Percentiles rank a stretch among this genome's conserved stretches.
Evolutionary conservation across 2,329 filamentous ascomycete genomes (phyloP).

Genomic region (Akanthomyces lecanii): DNA sequence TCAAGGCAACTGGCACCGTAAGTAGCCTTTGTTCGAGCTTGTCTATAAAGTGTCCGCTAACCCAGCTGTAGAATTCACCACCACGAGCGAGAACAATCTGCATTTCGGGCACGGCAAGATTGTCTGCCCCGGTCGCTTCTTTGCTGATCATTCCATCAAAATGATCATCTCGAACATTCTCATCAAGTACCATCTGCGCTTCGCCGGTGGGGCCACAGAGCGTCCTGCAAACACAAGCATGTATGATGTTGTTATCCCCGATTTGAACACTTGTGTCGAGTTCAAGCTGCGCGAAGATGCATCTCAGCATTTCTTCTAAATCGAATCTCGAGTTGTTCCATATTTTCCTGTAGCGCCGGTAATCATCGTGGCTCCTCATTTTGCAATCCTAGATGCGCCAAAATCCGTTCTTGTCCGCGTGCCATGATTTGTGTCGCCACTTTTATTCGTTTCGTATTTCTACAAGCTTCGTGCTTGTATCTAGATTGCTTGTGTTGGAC

Average conservation of each 20-base stretch:
- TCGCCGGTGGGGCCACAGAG: not conserved
- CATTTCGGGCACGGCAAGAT: slow-evolving; percentile 11
- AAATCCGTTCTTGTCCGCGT: not conserved
- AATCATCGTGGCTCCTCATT: too few species aligned
- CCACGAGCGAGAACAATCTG: slow-evolving; percentile 10
- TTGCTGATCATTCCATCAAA: slow-evolving; percentile 6
- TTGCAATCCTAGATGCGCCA: not conserved
- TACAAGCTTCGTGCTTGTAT: not conserved
- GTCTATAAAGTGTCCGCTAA: not conserved
- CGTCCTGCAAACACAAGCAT: not conserved
- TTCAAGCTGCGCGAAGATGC: slow-evolving; percentile 7
- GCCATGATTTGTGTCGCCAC: not conserved
- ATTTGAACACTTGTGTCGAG: slow-evolving; percentile 1
- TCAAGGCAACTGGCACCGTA: slow-evolving; percentile 8
- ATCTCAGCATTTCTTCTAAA: not conserved
- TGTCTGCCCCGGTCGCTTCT: slow-evolving; percentile 7
- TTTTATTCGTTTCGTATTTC: not conserved
- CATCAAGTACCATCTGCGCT: not conserved
- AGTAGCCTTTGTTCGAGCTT: not conserved
- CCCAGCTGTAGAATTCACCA: not conserved
- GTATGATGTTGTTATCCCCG: slow-evolving; percentile 9
- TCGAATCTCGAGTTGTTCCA: not conserved
- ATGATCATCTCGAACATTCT: slow-evolving; percentile 9
- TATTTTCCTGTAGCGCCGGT: not conserved
- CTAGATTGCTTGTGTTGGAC: not conserved